Conservation (phyloP, 768 basidiomycete species). For the Tulasnella sp. region DNA sequence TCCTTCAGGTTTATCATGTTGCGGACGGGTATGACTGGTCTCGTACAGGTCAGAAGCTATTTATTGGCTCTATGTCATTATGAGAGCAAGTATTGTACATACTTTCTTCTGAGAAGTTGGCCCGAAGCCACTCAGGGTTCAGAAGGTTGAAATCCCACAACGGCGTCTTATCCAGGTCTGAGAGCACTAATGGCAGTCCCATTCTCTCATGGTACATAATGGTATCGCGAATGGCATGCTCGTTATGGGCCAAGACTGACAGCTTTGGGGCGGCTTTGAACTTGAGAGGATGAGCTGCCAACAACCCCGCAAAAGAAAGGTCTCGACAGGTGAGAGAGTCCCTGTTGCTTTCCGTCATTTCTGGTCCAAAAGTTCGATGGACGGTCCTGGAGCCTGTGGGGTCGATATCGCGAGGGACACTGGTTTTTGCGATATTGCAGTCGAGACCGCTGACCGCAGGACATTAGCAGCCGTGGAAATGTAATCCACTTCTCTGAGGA, state of each 20-base stretch:
- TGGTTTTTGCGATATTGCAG: no score
- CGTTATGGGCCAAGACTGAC: conserved; percentile 23
- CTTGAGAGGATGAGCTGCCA: conserved; percentile 23
- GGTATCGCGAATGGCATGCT: conserved; percentile 25
- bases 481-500: no score
- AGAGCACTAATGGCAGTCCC: conserved; percentile 54
- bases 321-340: no score
- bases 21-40: conserved; percentile 45
- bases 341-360: no score
- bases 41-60: neutral
- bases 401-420: no score
- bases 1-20: conserved; percentile 53
- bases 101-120: conserved; percentile 7
- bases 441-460: no score
- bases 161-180: conserved; percentile 43
- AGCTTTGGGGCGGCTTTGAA: conserved; percentile 37
- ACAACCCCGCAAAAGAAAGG: no score
- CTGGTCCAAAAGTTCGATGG: no score
- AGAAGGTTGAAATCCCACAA: conserved; percentile 49
- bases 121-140: conserved; percentile 42
- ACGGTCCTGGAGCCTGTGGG: no score
- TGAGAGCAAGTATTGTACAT: conserved; percentile 1
- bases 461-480: no score
- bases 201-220: conserved; percentile 38
- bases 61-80: neutral